These are phyloP conservation scores for Agaricales sp. DNA, from an alignment of 1,284 basidiomycete genomes.

Conservation along the genomic window DNA sequence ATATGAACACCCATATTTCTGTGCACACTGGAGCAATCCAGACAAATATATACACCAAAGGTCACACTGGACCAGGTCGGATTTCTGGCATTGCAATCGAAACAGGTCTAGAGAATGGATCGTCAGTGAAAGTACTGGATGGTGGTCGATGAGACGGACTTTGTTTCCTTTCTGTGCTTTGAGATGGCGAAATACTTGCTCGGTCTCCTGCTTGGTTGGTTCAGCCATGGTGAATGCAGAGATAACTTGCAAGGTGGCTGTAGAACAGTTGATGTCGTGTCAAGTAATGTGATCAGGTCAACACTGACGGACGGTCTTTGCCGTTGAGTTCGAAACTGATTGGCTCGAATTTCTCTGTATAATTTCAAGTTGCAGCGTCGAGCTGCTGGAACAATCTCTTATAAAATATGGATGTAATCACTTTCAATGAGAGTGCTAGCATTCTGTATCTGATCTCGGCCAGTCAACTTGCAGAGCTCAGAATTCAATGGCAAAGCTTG, in stretches of 20 bases:
- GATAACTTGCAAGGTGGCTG: not conserved
- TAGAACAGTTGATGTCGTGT: not conserved
- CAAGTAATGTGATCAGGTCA: not conserved
- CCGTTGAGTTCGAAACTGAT: not conserved
- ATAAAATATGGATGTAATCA: too few relatives aligned
- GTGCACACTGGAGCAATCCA: constrained; percentile 94
- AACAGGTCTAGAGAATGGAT: constrained; percentile 65
- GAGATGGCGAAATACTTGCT: constrained; percentile 67
- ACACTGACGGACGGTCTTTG: not conserved
- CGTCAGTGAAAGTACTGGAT: constrained; percentile 7
- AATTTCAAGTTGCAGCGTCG: too few relatives aligned
- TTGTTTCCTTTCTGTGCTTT: constrained; percentile 86
- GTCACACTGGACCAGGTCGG: constrained; percentile 98
- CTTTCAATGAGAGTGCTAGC: too few relatives aligned
- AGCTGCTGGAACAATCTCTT: too few relatives aligned
- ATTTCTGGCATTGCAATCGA: constrained; percentile 94
- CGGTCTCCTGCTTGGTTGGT: constrained; percentile 69
- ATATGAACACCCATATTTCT: constrained; percentile 98
- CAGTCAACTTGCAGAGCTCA: too few relatives aligned
- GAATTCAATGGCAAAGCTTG: too few relatives aligned
- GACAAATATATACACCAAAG: constrained; percentile 95
- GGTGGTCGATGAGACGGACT: constrained; percentile 30
- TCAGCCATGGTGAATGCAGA: constrained; percentile 44
- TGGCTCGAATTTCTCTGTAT: too few relatives aligned
- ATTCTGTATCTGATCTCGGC: too few relatives aligned